Base-by-base conservation (phyloP, 176 grass and related monocot species). In the Avena insularis region DNA sequence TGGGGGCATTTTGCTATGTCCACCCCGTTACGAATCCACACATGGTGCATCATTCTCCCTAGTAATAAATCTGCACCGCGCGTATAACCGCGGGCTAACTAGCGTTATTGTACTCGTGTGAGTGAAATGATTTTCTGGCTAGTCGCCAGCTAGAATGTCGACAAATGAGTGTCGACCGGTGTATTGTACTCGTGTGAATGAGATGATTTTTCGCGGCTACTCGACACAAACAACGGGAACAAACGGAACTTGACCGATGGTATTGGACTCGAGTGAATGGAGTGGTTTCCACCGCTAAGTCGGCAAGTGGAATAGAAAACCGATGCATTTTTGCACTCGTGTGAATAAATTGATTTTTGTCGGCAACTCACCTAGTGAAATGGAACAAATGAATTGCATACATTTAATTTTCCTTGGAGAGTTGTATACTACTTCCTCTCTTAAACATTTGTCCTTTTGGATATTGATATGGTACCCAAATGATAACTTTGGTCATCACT, bases 291-390 rank as follows among this genome's bases (percentile, higher is more conserved):
- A 4, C 21, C 9, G 5, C 23, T 11, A 63, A 27, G 19, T 67
- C 29, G 2, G 16, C 13, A 2, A 2, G 2, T 13, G 6, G 6
- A 67, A 15, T 35, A 12, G 2, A 67, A 35, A 35, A 68, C 12
- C 4, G 25, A 65, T 31, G 12, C 1, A 50, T 13, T 7, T 5
- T 65, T 65, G 62, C 25, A 2, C 11, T 65, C 5, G 6, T 64
- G 23, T 64, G 61, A 64, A 64, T 64, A 14, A 4, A 8, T 5
- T 67, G 57, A 2, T n/a, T 45, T 49, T 9, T 15, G 8, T 9
- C 0, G 2, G 3, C 23, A 49, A 2, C 1, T 73, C 11, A n/a
- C 0, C 16, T 6, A 0, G 0, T 8, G 27, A 11, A 8, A 5
- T 27, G 60, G 10, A 75, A 29, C 6, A 8, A 4, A 51, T 0